Evolutionary conservation across 371 early-diverging fungal species (phyloP).

Genomic region (Mortierella sp.): DNA sequence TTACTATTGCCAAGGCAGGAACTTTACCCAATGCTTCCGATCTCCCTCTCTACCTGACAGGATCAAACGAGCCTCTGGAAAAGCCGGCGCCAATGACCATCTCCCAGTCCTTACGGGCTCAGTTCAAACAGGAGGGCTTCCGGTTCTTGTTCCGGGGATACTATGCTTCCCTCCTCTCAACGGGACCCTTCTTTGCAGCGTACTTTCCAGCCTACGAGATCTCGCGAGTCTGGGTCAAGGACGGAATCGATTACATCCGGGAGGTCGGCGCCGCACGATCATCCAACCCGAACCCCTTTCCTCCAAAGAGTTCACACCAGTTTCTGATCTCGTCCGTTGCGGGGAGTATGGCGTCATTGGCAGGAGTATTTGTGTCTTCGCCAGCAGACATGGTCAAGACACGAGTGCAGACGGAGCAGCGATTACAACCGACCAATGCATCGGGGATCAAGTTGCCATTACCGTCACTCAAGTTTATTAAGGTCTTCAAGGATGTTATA

Average conservation of each 20-base stretch:
- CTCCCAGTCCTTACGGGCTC: constrained; percentile 27
- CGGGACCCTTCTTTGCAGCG: constrained; percentile 47
- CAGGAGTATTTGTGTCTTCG: constrained; percentile 38
- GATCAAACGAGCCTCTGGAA: constrained; percentile 26
- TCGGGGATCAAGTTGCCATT: constrained; percentile 42
- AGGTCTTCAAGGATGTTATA: constrained; percentile 35
- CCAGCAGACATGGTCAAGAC: constrained; percentile 50
- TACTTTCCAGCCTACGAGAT: constrained; percentile 54
- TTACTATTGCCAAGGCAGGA: constrained; percentile 47
- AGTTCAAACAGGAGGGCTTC: constrained; percentile 45
- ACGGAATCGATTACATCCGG: constrained; percentile 38
- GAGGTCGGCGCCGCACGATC: constrained; percentile 30
- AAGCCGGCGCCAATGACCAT: constrained; percentile 32
- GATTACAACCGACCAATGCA: constrained; percentile 35
- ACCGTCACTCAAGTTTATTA: constrained; percentile 38
- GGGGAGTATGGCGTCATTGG: constrained; percentile 43
- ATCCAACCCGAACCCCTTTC: constrained; percentile 32
- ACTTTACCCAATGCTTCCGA: constrained; percentile 34
- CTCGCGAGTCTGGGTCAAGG: constrained; percentile 29
- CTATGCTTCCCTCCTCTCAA: constrained; percentile 38
- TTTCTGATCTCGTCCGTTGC: constrained; percentile 40
- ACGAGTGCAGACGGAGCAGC: constrained; percentile 50
- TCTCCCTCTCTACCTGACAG: constrained; percentile 36
- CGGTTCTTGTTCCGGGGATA: constrained; percentile 53
- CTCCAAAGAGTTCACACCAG: constrained; percentile 29